phyloP scores from a whole-genome alignment of 257 asterid genomes.

The Gentiana straminea region DNA sequence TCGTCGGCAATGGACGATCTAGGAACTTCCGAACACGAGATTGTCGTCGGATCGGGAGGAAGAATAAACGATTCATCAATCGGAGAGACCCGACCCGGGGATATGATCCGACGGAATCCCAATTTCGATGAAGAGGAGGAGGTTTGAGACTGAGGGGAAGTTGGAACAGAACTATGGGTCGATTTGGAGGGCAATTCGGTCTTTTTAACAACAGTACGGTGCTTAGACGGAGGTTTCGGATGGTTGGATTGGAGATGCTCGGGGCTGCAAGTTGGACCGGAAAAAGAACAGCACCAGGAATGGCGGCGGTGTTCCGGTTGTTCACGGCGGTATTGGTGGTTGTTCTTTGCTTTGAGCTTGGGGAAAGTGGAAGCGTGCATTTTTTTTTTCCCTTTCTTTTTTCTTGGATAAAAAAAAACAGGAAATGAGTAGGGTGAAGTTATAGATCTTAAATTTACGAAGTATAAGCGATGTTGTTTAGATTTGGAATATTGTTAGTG shows the following conservation, averaged over 20 bases:
- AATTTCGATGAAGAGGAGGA: constrained; percentile 29
- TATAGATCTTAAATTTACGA: too few species aligned
- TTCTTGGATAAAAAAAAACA: not conserved
- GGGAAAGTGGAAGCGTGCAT: constrained; percentile 14
- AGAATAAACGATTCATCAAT: constrained; percentile 27
- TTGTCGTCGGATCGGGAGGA: constrained; percentile 10
- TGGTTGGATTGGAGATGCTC: constrained; percentile 21
- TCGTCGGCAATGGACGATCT: constrained; percentile 28
- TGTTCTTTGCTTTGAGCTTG: constrained; percentile 10
- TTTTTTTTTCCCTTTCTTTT: not conserved
- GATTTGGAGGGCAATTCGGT: constrained; percentile 28
- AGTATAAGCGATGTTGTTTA: too few species aligned
- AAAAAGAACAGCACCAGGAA: constrained; percentile 84
- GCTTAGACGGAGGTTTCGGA: constrained; percentile 1
- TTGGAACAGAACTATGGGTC: constrained; percentile 27
- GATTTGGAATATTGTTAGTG: too few species aligned
- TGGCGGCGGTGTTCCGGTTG: constrained; percentile 51
- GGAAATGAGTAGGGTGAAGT: not conserved
- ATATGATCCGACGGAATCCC: constrained; percentile 70
- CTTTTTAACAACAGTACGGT: constrained; percentile 22
- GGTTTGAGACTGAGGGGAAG: constrained; percentile 39
- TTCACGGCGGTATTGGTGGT: constrained; percentile 37
- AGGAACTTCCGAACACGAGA: constrained; percentile 14
- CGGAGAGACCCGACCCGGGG: constrained; percentile 98
- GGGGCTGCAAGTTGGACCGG: constrained; percentile 70